Conservation (phyloP, 306 rosid species). For the Prunus persica region Prunus_persica_NCBIv2 NC_034009.1:29102501-29103000, state of each 20-base stretch:
- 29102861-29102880: neutral
- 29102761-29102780: constrained; percentile 76
- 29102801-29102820: constrained; percentile 97
- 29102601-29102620: neutral
- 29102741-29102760: constrained; percentile 83
- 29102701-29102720: constrained; percentile 84
- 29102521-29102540: neutral
- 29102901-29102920: neutral
- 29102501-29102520: too few species aligned
- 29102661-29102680: constrained; percentile 96
- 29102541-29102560: neutral
- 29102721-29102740: constrained; percentile 85
- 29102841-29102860: constrained; percentile 54
- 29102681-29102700: constrained; percentile 72
- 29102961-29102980: neutral
- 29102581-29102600: neutral
- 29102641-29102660: constrained; percentile 90
- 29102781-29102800: constrained; percentile 88
- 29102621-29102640: constrained; percentile 32
- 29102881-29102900: neutral
- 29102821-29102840: constrained; percentile 96
- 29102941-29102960: neutral
- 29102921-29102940: neutral
- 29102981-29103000: neutral
- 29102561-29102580: neutral